These are phyloP conservation scores for Ogataea saltuana DNA, from an alignment of 805 yeast genomes.

Conservation along the genomic window DNA sequence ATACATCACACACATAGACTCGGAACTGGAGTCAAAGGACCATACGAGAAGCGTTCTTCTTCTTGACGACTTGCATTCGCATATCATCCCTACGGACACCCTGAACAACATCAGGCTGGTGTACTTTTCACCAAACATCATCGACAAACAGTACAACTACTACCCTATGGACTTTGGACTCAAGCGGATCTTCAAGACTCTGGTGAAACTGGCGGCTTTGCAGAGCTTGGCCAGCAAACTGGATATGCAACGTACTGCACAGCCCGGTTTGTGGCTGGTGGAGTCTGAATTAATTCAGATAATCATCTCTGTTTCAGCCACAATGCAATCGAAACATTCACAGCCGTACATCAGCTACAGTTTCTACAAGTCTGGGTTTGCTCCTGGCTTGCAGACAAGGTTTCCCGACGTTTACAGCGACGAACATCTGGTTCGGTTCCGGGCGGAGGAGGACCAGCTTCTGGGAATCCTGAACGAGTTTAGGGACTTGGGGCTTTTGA, in stretches of 20 bases:
- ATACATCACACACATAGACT: slow-evolving; percentile 26
- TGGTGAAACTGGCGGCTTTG: slow-evolving; percentile 25
- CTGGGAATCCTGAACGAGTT: slow-evolving; percentile 26
- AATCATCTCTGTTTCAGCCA: slow-evolving; percentile 22
- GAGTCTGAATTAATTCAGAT: slow-evolving; percentile 29
- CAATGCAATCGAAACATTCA: slow-evolving; percentile 17
- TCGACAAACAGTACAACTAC: slow-evolving; percentile 20
- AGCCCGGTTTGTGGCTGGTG: neutral
- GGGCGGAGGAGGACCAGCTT: slow-evolving; percentile 28
- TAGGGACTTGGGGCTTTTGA: slow-evolving; percentile 17
- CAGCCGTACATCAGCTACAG: slow-evolving; percentile 21
- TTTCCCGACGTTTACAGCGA: slow-evolving; percentile 8
- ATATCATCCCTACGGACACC: slow-evolving; percentile 36
- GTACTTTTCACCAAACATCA: slow-evolving; percentile 30
- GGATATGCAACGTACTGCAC: no score
- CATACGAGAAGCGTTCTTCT: no score
- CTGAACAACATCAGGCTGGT: slow-evolving; percentile 32
- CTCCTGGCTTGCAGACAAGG: slow-evolving; percentile 13
- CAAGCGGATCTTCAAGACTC: slow-evolving; percentile 35
- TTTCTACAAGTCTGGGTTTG: slow-evolving; percentile 26
- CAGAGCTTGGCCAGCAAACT: slow-evolving; percentile 17
- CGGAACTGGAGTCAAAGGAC: slow-evolving; percentile 10
- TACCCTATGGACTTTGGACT: slow-evolving; percentile 38
- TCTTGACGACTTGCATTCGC: slow-evolving; percentile 38
- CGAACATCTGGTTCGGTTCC: slow-evolving; percentile 16